Conservation (phyloP, 2,329 filamentous ascomycete genomes). For the Microthyrium microscopicum region DNA sequence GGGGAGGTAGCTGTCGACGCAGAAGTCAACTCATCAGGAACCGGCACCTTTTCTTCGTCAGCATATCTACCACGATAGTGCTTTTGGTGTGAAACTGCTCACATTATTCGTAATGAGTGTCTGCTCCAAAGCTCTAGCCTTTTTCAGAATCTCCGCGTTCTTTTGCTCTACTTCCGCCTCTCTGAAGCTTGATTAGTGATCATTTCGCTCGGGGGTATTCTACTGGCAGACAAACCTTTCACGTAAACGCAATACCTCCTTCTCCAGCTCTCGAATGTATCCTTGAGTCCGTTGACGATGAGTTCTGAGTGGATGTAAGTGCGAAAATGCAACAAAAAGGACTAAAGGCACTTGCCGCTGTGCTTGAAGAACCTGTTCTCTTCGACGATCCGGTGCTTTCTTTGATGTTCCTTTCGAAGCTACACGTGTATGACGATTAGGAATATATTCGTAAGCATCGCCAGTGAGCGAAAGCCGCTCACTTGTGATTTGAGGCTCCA, state of each 20-base stretch:
- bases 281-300: conserved; percentile 7
- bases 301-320: not conserved
- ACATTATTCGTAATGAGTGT: not conserved
- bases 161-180: not conserved
- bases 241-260: conserved; percentile 5
- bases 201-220: too few relatives aligned
- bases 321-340: not conserved
- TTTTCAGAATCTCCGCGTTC: not conserved
- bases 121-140: too few relatives aligned
- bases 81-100: not conserved
- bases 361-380: conserved; percentile 5
- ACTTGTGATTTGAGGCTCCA: not conserved
- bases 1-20: too few relatives aligned
- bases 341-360: not conserved
- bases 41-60: not conserved
- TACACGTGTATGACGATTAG: not conserved
- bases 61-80: not conserved
- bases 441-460: not conserved
- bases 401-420: not conserved
- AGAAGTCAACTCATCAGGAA: too few relatives aligned
- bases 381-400: conserved; percentile 1
- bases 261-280: conserved; percentile 7
- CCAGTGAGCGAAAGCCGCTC: not conserved
- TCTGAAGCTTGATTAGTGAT: too few relatives aligned
- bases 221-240: too few relatives aligned